Base-by-base conservation (phyloP, 2,329 filamentous ascomycete genomes). In the Cytospora piceae region DNA sequence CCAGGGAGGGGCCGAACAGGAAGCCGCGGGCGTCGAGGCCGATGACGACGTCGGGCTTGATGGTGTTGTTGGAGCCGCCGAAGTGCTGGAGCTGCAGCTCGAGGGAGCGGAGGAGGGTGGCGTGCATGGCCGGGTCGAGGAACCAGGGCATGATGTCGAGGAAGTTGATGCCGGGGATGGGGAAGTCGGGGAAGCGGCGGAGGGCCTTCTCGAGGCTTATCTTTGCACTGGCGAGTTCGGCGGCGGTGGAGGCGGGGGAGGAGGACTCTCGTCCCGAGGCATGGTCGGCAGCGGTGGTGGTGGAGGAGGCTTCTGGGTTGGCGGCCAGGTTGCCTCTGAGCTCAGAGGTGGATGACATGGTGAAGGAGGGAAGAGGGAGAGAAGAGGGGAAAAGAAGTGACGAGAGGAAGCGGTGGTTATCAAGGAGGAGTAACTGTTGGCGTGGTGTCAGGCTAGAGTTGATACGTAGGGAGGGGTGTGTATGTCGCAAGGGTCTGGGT, bases 111-210 rank as follows among this genome's bases (percentile, higher is more conserved):
- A 97, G 83, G 66, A 99, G 89, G 64, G 87, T 85, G 71, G 86
- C 83, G 81, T 97, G 94, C 68, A 91, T 83, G 60, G 78, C 75
- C 63, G 89, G 88, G 75, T 93, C 85, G 77, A 92, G 88, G 83
- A 99, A 98, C 76, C 98, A 90, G 68, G 95, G 95, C 79, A 99
- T 90, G 80, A 99, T 98, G 77, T 99, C 95, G 82, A 97, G 93
- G 80, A 99, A 99, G 74, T 96, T 85, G 76, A 99, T 94, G 77
- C 95, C 94, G 55, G 91, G 89, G 71, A 90, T 89, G 67, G 94
- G 94, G 82, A 97, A 98, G 83, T 98, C 93, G 74, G 89, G 87
- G 81, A 93, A 96, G 78, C 93, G 89, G 79, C 92, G 91, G 72
- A 98, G 87, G 67, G 90, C 87, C 71, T 81, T 79, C 75, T 88